Percentiles rank a stretch among this genome's conserved stretches.
phyloP scores from a whole-genome alignment of 768 basidiomycete genomes.

The Suillus placidus region DNA sequence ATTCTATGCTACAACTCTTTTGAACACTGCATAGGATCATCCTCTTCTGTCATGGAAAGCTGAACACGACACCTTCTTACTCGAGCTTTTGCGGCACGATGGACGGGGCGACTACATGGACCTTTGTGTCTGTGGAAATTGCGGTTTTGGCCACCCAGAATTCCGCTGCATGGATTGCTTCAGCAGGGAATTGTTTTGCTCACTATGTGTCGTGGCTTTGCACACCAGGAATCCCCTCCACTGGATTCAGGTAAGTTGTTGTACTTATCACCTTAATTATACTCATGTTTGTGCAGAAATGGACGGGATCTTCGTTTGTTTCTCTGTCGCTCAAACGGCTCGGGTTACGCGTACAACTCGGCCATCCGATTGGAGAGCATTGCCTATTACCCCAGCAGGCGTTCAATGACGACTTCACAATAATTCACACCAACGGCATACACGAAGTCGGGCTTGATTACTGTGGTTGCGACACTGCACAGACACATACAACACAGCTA shows the following conservation, averaged over 20 bases:
- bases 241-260: constrained; percentile 6
- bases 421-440: constrained; percentile 26
- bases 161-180: constrained; percentile 22
- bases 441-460: no score
- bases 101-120: constrained; percentile 6
- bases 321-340: constrained; percentile 18
- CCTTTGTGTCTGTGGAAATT: background rate
- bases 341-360: constrained; percentile 26
- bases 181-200: constrained; percentile 6
- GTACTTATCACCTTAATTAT: background rate
- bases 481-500: no score
- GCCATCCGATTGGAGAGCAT: constrained; percentile 17
- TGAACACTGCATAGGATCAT: background rate
- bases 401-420: constrained; percentile 20
- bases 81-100: constrained; percentile 20
- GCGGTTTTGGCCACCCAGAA: background rate
- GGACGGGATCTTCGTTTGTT: constrained; percentile 24
- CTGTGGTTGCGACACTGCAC: no score
- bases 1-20: no score
- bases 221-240: constrained; percentile 11
- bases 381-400: constrained; percentile 17
- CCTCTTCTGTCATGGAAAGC: constrained; percentile 14
- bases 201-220: background rate
- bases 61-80: constrained; percentile 11
- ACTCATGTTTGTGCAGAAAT: constrained; percentile 12